Conservation (phyloP, 2,329 filamentous ascomycete genomes). For the Alternaria angustiovoidea region DNA sequence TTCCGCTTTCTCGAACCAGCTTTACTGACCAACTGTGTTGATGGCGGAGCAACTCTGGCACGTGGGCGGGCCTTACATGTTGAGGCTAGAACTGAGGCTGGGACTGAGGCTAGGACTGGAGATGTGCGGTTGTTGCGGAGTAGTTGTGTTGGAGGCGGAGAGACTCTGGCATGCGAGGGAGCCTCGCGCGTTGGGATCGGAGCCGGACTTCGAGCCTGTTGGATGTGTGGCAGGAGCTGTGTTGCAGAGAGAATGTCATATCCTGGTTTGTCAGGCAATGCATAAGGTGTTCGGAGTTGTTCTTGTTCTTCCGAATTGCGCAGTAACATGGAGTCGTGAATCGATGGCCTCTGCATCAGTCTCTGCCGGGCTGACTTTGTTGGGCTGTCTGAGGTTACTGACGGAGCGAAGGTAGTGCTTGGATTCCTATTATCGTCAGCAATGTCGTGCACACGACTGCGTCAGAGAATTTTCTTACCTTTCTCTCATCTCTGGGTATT, state of each 20-base stretch:
- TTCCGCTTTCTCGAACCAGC: conserved; percentile 14
- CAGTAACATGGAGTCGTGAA: conserved; percentile 24
- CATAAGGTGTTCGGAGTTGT: neutral
- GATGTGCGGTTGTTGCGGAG: neutral
- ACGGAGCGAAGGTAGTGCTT: neutral
- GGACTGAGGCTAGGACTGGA: neutral
- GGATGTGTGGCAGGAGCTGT: conserved; percentile 6
- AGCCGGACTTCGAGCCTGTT: neutral
- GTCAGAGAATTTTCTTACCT: conserved; percentile 4
- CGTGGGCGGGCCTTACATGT: neutral
- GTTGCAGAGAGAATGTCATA: conserved; percentile 1
- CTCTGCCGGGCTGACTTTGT: conserved; percentile 26
- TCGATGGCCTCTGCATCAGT: conserved; percentile 31
- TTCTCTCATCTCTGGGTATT: neutral
- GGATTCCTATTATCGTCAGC: conserved; percentile 13
- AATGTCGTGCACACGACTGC: neutral
- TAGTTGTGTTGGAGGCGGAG: conserved; percentile 12
- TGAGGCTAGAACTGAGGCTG: neutral
- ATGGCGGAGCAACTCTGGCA: neutral
- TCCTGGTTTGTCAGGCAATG: neutral
- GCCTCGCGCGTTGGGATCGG: neutral
- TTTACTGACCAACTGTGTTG: conserved; percentile 13
- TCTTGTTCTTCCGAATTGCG: neutral
- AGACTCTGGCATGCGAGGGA: neutral
- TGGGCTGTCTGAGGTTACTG: conserved; percentile 10